Percentiles rank a stretch among this genome's conserved stretches.
Evolutionary conservation across 2,329 filamentous ascomycete genomes (phyloP).

Genomic region (Pezicula radicicola): DNA sequence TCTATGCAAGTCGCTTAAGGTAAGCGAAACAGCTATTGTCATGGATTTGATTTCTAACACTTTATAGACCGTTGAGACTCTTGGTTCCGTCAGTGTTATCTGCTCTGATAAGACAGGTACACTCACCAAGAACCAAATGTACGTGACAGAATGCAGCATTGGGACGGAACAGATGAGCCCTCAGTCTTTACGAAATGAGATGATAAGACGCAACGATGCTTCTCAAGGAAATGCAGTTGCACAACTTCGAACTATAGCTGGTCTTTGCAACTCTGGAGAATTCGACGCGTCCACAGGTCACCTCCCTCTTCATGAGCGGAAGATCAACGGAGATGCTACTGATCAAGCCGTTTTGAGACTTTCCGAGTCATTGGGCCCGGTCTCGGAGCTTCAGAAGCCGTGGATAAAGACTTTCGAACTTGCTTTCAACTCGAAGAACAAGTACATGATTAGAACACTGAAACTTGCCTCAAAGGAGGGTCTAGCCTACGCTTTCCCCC

Average conservation of each 20-base stretch:
- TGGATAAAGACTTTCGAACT: slow-evolving; percentile 68
- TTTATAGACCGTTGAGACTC: slow-evolving; percentile 73
- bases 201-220: slow-evolving; percentile 18
- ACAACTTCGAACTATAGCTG: slow-evolving; percentile 59
- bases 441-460: slow-evolving; percentile 71
- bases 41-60: slow-evolving; percentile 79
- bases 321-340: slow-evolving; percentile 72
- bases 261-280: slow-evolving; percentile 72
- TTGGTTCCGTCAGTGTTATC: slow-evolving; percentile 70
- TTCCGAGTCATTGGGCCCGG: slow-evolving; percentile 60
- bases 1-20: slow-evolving; percentile 73
- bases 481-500: slow-evolving; percentile 34
- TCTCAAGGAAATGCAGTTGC: slow-evolving; percentile 39
- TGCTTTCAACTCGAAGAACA: slow-evolving; percentile 81
- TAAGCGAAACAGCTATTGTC: slow-evolving; percentile 55
- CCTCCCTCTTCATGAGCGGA: slow-evolving; percentile 56
- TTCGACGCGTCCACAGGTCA: slow-evolving; percentile 65
- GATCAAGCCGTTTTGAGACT: slow-evolving; percentile 73
- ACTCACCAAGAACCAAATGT: slow-evolving; percentile 68
- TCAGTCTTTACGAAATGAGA: slow-evolving; percentile 47
- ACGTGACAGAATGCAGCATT: slow-evolving; percentile 65
- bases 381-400: slow-evolving; percentile 54
- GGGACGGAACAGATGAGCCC: slow-evolving; percentile 42
- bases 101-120: slow-evolving; percentile 79
- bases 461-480: slow-evolving; percentile 38